These are phyloP conservation scores for Triticum dicoccoides DNA, from an alignment of 176 grass and related monocot genomes.

Conservation along the genomic window DNA sequence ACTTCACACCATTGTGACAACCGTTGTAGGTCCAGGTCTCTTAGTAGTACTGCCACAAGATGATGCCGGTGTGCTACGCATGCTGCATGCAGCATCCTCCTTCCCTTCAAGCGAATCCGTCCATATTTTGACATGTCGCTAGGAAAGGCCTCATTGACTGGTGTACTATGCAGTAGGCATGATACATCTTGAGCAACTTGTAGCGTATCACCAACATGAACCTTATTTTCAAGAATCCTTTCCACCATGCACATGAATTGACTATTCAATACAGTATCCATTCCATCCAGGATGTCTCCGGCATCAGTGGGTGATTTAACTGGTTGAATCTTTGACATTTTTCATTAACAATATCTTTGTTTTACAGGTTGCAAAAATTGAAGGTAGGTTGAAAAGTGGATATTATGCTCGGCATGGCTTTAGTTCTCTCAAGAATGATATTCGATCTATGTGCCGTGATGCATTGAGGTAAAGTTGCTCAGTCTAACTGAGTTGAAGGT, in stretches of 20 bases:
- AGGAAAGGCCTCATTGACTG: neutral
- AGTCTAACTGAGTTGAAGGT: constrained; percentile 15
- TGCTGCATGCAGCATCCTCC: neutral
- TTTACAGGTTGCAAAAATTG: constrained; percentile 88
- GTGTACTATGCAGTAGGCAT: neutral
- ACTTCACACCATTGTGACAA: neutral
- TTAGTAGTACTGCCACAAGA: neutral
- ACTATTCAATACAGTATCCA: constrained; percentile 41
- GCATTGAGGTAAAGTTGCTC: constrained; percentile 76
- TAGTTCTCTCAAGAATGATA: constrained; percentile 86
- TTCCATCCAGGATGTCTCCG: constrained; percentile 60
- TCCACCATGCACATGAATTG: constrained; percentile 53
- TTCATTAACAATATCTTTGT: constrained; percentile 1
- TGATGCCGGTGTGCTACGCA: neutral
- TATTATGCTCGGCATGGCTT: constrained; percentile 93
- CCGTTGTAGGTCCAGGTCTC: neutral
- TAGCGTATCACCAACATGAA: constrained; percentile 27
- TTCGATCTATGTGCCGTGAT: constrained; percentile 93
- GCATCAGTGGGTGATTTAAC: constrained; percentile 46
- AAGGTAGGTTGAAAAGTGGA: constrained; percentile 86
- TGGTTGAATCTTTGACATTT: neutral
- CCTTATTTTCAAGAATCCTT: constrained; percentile 54
- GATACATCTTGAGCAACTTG: constrained; percentile 46
- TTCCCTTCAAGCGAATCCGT: neutral
- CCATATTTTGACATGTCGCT: neutral